Conservation (phyloP, 2,329 filamentous ascomycete species). For the Rhynchosporium graminicola region DNA sequence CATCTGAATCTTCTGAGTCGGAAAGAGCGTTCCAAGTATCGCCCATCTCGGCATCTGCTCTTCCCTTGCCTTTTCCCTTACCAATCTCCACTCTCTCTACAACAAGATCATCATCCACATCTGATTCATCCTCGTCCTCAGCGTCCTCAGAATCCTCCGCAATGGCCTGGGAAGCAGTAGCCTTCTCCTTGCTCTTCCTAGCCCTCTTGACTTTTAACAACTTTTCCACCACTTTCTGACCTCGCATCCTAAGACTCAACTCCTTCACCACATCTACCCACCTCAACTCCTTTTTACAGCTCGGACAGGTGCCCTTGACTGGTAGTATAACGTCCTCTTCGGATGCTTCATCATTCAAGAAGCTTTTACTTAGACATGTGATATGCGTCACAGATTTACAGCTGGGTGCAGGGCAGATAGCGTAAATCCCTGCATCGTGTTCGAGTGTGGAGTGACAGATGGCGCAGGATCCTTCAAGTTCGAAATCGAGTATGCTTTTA, state of each 20-base stretch:
- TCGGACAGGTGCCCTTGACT: slow-evolving; percentile 67
- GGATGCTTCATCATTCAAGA: slow-evolving; percentile 45
- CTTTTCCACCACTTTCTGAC: slow-evolving; percentile 67
- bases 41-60: slow-evolving; percentile 5
- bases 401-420: slow-evolving; percentile 54
- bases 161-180: slow-evolving; percentile 23
- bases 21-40: slow-evolving; percentile 29
- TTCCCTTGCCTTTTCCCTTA: slow-evolving; percentile 1
- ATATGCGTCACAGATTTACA: slow-evolving; percentile 62
- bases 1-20: slow-evolving; percentile 32
- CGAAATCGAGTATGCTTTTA: slow-evolving; percentile 55
- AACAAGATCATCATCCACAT: not conserved
- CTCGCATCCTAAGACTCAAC: slow-evolving; percentile 71
- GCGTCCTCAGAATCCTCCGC: slow-evolving; percentile 26
- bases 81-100: slow-evolving; percentile 16
- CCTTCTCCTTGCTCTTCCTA: slow-evolving; percentile 21
- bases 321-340: slow-evolving; percentile 59
- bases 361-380: slow-evolving; percentile 58
- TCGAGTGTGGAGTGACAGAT: slow-evolving; percentile 52
- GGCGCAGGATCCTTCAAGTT: slow-evolving; percentile 56
- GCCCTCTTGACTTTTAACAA: slow-evolving; percentile 55
- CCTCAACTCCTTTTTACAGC: slow-evolving; percentile 60
- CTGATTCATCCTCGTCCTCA: slow-evolving; percentile 18
- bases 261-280: slow-evolving; percentile 86
- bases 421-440: slow-evolving; percentile 54